Evolutionary conservation across 2,329 filamentous ascomycete genomes (phyloP), one percentile per base, ranked within the genome.

Genomic region (Sarocladiaceae sp.): DNA sequence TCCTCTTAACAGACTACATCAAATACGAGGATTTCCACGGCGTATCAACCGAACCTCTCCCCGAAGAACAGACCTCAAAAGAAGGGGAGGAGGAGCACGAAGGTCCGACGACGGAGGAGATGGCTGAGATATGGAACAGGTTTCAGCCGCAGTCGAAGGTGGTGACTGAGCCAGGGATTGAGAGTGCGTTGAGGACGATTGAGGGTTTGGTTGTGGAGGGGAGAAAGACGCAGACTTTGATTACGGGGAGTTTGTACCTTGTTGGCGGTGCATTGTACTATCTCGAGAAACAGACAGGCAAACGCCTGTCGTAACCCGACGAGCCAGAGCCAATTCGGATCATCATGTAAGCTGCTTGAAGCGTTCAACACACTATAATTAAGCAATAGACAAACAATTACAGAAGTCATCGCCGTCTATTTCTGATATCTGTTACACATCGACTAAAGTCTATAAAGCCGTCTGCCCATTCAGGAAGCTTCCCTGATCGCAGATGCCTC

Each of bases 401-500:
- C 22, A 28, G 17, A 48, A 48, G 44, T 33, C 26, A 48, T 48
- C 44, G 44, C 44, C 44, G 44, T 48, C 44, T 48, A 48, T 48
- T 48, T 48, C 44, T 48, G 44, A 48, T 48, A 48, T 48, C 44
- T 48, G 25, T 48, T 48, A 48, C 28, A 44, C 37, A 40, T n/a
- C 6, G 37, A 20, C 40, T n/a, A 33, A 7, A 13, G 44, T 48
- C 44, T 48, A 48, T 48, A 28, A 48, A 48, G n/a, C 44, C 26
- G 44, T 48, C 28, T 22, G 44, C 29, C 29, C 40, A 25, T 28
- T 25, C 26, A 8, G 40, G n/a, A 18, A 11, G 22, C 25, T 28
- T n/a, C n/a, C n/a, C n/a, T n/a, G n/a, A n/a, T n/a, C n/a, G n/a
- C n/a, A n/a, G n/a, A n/a, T 33, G 29, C 29, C 15, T 15, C 29